Evolutionary conservation across 352 stramenopile species (phyloP), one percentile per base, ranked within the genome.

Genomic region (Globisporangium middletonii): DNA sequence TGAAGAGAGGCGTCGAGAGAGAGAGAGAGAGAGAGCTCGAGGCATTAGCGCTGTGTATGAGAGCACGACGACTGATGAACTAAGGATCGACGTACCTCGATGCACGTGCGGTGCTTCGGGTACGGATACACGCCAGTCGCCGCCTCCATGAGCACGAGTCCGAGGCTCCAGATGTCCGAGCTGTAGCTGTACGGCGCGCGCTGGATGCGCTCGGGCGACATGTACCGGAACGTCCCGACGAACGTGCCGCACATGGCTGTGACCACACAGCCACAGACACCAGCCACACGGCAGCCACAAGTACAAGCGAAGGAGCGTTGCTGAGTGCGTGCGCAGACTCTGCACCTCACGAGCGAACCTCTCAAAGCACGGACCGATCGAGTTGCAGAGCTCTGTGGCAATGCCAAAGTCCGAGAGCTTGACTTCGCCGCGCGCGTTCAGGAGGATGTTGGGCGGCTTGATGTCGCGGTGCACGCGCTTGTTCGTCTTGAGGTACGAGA

Each of bases 391-490:
- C 68, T 97, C 88, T 4, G 67, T 89, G 30, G 80, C 89, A 62
- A 97, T 98, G 42, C 96, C 97, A 86, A 99, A 98, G 72, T 99
- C 97, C 42, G 92, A 97, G 51, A 99, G 78, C 71, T 99, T 99
- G 55, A 98, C 91, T 53, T 87, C 68, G 16, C 95, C 95, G 19
- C 86, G 71, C 26, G 72, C 83, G 66, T 97, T 94, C 42, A 98
- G 64, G 48, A 99, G 71, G 23, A 98, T 88, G 71, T 99, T 99
- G 19, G 85, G 92, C 41, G 94, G 95, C 71, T 99, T 99, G 57
- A 99, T 97, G 75, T 99, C 96, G 2, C 97, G 79, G 65, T 99
- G 97, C 48, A 98, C 73, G 50, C 81, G 79, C 48, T 91, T 86
- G 69, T 97, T 84, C 53, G 83, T 84, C 72, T 98, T 96, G 33